phyloP scores from a whole-genome alignment of 352 stramenopile genomes.

The Aphanomyces euteiches region DNA sequence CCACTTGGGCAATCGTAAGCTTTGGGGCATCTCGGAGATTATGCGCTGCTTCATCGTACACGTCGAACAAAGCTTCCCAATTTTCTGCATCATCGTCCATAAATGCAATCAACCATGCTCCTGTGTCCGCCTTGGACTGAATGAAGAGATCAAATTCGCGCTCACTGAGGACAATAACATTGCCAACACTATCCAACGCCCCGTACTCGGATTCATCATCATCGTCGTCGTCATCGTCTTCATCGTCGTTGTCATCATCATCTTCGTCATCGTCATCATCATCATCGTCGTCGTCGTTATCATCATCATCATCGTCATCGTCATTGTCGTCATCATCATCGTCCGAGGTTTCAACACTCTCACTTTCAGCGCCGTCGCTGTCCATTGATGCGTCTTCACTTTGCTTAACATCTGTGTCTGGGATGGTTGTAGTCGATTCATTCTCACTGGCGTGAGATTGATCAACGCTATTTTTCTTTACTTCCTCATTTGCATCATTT shows the following conservation, averaged over 20 bases:
- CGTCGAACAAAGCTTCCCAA: slow-evolving; percentile 1
- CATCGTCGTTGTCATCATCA: neutral
- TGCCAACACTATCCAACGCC: neutral
- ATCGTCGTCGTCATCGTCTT: neutral
- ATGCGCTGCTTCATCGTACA: slow-evolving; percentile 3
- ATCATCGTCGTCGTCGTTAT: neutral
- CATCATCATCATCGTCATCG: too few relatives aligned
- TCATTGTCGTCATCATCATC: neutral
- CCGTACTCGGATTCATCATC: neutral
- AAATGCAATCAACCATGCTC: slow-evolving; percentile 9
- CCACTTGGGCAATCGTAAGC: slow-evolving; percentile 7
- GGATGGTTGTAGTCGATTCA: too few relatives aligned
- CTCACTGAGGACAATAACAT: slow-evolving; percentile 2
- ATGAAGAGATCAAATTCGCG: slow-evolving; percentile 3
- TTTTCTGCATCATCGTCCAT: neutral
- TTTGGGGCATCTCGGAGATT: neutral
- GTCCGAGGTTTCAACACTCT: neutral
- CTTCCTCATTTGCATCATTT: neutral
- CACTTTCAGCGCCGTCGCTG: neutral
- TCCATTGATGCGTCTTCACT: neutral
- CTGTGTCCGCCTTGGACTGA: neutral
- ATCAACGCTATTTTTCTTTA: neutral
- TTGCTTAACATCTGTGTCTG: too few relatives aligned
- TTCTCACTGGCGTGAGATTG: neutral
- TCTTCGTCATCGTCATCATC: neutral